Evolutionary conservation across 1,139 yeast genomes (phyloP).

Genomic region (Zygosaccharomyces pseudobailii): DNA sequence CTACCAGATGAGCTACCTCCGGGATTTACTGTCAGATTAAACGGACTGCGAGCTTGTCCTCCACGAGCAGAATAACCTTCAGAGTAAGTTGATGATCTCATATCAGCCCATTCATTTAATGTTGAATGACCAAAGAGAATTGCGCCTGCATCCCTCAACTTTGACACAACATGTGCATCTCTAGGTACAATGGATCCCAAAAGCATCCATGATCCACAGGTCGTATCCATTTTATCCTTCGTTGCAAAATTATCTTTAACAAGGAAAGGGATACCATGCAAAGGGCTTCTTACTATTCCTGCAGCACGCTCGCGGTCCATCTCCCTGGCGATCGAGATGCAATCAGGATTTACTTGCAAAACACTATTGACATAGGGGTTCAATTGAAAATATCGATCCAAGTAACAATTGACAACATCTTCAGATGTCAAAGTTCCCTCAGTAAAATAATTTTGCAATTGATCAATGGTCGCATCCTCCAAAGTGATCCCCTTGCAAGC

Average conservation of each 20-base stretch:
- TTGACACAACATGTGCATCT: conserved; percentile 26
- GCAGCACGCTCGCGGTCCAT: conserved; percentile 22
- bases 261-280: conserved; percentile 30
- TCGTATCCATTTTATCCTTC: conserved; percentile 28
- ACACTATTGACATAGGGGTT: conserved; percentile 23
- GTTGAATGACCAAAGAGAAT: conserved; percentile 29
- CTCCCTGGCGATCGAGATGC: conserved; percentile 17
- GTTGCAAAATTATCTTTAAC: conserved; percentile 30
- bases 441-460: conserved; percentile 24
- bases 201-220: conserved; percentile 26
- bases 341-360: conserved; percentile 27
- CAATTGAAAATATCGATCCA: conserved; percentile 24
- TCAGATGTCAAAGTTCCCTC: conserved; percentile 18
- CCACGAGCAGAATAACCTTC: conserved; percentile 31
- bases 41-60: conserved; percentile 29
- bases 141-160: conserved; percentile 30
- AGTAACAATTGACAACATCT: conserved; percentile 24
- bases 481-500: conserved; percentile 25
- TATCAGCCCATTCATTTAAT: conserved; percentile 31
- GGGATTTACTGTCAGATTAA: conserved; percentile 24
- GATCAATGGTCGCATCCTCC: conserved; percentile 32
- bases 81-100: conserved; percentile 26
- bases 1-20: conserved; percentile 31
- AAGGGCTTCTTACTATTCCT: conserved; percentile 27
- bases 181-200: conserved; percentile 29